Percentiles rank a stretch among this genome's conserved stretches.
Evolutionary conservation across 345 rosid species (phyloP).

Genomic region (Mangifera indica): DNA sequence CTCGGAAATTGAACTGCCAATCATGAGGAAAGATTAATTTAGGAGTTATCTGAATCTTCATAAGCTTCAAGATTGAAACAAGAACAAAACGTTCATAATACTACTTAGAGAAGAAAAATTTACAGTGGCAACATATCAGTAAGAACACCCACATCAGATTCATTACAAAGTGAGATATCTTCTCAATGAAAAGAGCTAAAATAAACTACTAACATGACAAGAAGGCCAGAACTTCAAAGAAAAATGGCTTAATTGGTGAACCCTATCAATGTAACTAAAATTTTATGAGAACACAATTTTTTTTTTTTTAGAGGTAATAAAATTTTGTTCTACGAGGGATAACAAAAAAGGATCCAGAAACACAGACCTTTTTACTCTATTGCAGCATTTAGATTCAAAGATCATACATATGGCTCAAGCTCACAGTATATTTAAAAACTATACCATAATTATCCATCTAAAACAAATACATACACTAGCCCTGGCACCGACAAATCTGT

Average conservation of each 20-base stretch:
- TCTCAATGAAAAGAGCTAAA: neutral
- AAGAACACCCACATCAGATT: no score
- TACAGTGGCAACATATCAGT: no score
- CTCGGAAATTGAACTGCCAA: constrained; percentile 95
- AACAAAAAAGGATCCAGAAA: neutral
- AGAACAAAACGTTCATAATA: no score
- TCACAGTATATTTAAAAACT: no score
- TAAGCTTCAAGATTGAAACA: no score
- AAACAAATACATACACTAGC: no score
- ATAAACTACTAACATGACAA: neutral
- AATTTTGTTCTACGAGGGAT: neutral
- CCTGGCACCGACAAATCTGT: no score
- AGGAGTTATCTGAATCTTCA: no score
- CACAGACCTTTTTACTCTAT: neutral
- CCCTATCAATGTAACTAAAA: neutral
- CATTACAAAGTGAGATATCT: neutral
- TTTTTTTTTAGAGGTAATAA: neutral
- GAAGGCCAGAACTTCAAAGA: neutral
- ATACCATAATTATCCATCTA: no score
- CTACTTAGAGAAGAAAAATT: no score
- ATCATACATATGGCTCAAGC: no score
- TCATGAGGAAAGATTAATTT: neutral
- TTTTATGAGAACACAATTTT: neutral
- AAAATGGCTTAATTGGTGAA: constrained; percentile 2
- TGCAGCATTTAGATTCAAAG: no score